These are phyloP conservation scores for Tuber calosporum DNA, from an alignment of 495 filamentous ascomycete species.

Conservation along the genomic window DNA sequence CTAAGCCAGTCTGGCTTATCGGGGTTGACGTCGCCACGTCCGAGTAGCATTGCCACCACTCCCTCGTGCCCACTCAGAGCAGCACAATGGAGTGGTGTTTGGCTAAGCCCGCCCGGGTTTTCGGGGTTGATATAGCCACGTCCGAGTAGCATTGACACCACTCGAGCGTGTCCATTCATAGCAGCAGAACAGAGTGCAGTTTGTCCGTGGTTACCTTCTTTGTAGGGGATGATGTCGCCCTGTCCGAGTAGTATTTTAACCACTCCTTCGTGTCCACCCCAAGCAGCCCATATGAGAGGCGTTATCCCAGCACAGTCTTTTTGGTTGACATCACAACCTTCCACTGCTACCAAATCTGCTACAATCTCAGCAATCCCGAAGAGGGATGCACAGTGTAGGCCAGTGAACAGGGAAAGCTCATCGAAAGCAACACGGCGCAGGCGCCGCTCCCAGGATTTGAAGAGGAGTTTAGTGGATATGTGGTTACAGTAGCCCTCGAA, in stretches of 20 bases:
- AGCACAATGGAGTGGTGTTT: neutral
- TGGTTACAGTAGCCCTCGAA: neutral
- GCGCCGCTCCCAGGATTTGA: accelerated
- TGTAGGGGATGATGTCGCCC: neutral
- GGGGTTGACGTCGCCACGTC: too few species aligned
- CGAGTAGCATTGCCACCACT: too few species aligned
- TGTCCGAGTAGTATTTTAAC: neutral
- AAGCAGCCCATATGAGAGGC: neutral
- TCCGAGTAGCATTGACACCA: neutral
- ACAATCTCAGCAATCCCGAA: neutral
- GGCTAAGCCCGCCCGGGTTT: accelerated
- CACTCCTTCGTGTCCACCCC: neutral
- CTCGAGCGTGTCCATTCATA: neutral
- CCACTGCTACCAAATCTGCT: neutral
- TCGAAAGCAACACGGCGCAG: neutral
- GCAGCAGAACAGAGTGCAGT: neutral
- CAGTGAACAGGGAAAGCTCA: neutral
- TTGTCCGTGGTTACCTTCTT: neutral
- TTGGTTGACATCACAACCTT: neutral
- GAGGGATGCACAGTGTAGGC: neutral
- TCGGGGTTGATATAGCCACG: neutral
- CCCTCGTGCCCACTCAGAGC: too few species aligned
- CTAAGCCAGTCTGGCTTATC: too few species aligned
- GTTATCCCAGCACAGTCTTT: neutral
- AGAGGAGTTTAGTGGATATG: neutral